A percentile compares a stretch with the other conserved stretches of the same genome.
These are phyloP conservation scores for Syzygium oleosum DNA, from an alignment of 345 rosid species.

Conservation along the genomic window DNA sequence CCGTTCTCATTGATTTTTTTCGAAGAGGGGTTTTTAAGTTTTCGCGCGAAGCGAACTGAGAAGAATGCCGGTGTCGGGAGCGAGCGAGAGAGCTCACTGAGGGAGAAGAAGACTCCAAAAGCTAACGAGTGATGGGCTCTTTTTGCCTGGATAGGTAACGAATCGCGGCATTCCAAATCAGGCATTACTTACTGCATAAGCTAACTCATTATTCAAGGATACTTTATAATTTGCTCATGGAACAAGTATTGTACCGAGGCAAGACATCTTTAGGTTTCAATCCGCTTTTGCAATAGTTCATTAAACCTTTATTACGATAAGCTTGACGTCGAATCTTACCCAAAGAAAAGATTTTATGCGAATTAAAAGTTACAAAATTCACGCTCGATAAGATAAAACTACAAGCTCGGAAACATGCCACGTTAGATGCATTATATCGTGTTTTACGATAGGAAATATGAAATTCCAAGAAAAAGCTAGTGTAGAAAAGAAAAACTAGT, in stretches of 20 bases:
- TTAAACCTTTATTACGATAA: not conserved
- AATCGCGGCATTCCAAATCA: not conserved
- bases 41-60: not conserved
- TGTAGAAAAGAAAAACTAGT: not conserved
- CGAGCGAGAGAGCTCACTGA: not conserved
- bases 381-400: not conserved
- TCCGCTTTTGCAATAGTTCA: not conserved
- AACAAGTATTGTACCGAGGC: not conserved
- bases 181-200: not conserved
- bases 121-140: not conserved
- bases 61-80: not conserved
- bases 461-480: not conserved
- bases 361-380: not conserved
- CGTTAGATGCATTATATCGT: not conserved
- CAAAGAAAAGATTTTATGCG: not conserved
- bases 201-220: not conserved
- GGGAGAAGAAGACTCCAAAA: not conserved
- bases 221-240: not conserved
- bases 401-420: not conserved
- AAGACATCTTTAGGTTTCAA: not conserved
- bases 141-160: not conserved
- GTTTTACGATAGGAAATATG: not conserved
- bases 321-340: not conserved
- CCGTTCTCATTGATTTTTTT: conserved; percentile 1
- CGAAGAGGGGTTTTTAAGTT: not conserved